These are phyloP conservation scores for Xylaria intraflava DNA, from an alignment of 495 filamentous ascomycete species.

Conservation along the genomic window DNA sequence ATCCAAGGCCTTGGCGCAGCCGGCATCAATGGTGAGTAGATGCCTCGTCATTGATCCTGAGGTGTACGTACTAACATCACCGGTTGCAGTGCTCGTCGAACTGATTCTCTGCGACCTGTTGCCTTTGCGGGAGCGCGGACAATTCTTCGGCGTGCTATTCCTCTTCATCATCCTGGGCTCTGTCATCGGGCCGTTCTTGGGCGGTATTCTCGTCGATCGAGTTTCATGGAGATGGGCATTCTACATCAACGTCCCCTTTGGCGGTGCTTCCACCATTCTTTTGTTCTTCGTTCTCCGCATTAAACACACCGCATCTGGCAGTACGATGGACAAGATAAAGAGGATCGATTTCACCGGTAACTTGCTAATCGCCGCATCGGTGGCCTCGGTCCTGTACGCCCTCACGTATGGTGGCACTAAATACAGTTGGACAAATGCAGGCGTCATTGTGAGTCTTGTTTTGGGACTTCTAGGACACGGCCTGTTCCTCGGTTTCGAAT, in stretches of 20 bases:
- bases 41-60: background rate
- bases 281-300: slow-evolving; percentile 48
- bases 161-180: slow-evolving; percentile 47
- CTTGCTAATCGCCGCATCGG: slow-evolving; percentile 21
- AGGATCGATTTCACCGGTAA: slow-evolving; percentile 27
- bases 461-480: slow-evolving; percentile 19
- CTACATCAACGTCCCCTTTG: slow-evolving; percentile 70
- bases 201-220: slow-evolving; percentile 49
- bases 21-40: slow-evolving; percentile 40
- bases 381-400: slow-evolving; percentile 29
- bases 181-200: slow-evolving; percentile 64
- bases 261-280: slow-evolving; percentile 56
- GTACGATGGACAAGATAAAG: background rate
- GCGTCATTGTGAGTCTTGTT: slow-evolving; percentile 15
- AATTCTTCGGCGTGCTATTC: slow-evolving; percentile 38
- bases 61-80: background rate
- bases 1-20: slow-evolving; percentile 77
- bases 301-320: background rate
- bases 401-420: slow-evolving; percentile 26
- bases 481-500: slow-evolving; percentile 24
- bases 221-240: slow-evolving; percentile 77
- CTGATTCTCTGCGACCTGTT: slow-evolving; percentile 59
- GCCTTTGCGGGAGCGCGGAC: slow-evolving; percentile 57
- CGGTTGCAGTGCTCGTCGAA: slow-evolving; percentile 21
- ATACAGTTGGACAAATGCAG: slow-evolving; percentile 20